Conservation (phyloP, 2,329 filamentous ascomycete genomes). For the Phialophora macrospora region DNA sequence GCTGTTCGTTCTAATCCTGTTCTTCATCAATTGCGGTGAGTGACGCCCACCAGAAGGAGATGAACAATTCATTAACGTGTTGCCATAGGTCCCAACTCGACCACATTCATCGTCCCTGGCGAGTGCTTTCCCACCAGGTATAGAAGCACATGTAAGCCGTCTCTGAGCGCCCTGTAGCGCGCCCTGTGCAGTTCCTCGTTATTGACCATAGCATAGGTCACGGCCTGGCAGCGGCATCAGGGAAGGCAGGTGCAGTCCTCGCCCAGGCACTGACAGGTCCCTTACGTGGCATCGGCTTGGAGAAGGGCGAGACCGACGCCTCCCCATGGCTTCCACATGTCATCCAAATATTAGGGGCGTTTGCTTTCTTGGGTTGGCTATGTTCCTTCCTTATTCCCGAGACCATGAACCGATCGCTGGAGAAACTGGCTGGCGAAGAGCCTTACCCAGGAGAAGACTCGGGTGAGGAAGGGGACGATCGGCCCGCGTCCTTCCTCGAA, state of each 20-base stretch:
- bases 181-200: neutral
- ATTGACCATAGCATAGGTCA: constrained; percentile 46
- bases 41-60: neutral
- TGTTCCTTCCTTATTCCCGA: constrained; percentile 74
- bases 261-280: constrained; percentile 69
- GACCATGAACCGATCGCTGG: constrained; percentile 74
- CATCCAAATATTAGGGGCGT: constrained; percentile 52
- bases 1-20: constrained; percentile 67
- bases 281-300: constrained; percentile 62
- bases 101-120: constrained; percentile 67
- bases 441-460: constrained; percentile 58
- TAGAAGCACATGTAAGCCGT: constrained; percentile 55
- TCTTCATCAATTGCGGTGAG: constrained; percentile 66
- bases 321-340: constrained; percentile 72
- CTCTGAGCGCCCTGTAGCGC: neutral
- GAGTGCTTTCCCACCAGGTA: constrained; percentile 69
- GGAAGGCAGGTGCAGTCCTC: constrained; percentile 70
- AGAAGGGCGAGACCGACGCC: constrained; percentile 54
- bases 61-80: neutral
- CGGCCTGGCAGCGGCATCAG: constrained; percentile 68
- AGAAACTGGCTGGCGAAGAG: constrained; percentile 69
- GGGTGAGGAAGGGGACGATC: constrained; percentile 23
- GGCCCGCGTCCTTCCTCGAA: neutral
- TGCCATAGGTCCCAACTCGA: constrained; percentile 61
- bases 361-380: constrained; percentile 72